Percentiles rank a stretch among this genome's conserved stretches.
These are phyloP conservation scores for Xylariomycetidae sp. DNA, from an alignment of 2,329 filamentous ascomycete genomes.

Conservation along the genomic window DNA sequence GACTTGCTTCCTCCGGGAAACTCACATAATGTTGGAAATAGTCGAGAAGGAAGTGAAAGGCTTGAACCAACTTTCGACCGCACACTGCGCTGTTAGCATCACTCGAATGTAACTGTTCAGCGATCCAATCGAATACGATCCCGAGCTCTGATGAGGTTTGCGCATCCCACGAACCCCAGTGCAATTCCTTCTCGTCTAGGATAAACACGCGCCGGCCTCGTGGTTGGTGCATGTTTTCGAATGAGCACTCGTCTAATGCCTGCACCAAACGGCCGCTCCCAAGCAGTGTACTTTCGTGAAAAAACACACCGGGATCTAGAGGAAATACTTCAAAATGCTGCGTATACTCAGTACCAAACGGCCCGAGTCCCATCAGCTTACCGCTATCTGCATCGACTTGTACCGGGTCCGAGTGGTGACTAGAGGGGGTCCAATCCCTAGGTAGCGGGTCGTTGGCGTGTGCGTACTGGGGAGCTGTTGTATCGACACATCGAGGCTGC, in stretches of 20 bases:
- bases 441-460: constrained; percentile 50
- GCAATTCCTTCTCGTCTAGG: constrained; percentile 44
- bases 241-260: constrained; percentile 28
- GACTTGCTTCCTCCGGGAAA: constrained; percentile 29
- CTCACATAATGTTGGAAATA: constrained; percentile 42
- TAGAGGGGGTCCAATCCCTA: constrained; percentile 15
- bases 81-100: too few relatives aligned
- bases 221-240: constrained; percentile 22
- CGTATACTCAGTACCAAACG: constrained; percentile 57
- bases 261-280: constrained; percentile 47
- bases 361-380: constrained; percentile 51
- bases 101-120: constrained; percentile 37
- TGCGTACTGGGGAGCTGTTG: constrained; percentile 46
- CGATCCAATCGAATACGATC: constrained; percentile 55
- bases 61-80: too few relatives aligned
- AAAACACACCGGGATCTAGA: constrained; percentile 50
- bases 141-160: constrained; percentile 58
- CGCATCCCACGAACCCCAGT: constrained; percentile 55
- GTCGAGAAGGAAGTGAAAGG: constrained; percentile 40
- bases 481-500: constrained; percentile 41
- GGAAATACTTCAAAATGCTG: constrained; percentile 61
- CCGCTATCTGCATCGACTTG: constrained; percentile 15
- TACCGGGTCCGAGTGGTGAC: constrained; percentile 14
- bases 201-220: constrained; percentile 36
- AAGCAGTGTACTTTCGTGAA: constrained; percentile 55